A percentile compares a stretch with the other conserved stretches of the same genome.
phyloP scores from a whole-genome alignment of 805 yeast species.

The Cyberlindnera americana region DNA sequence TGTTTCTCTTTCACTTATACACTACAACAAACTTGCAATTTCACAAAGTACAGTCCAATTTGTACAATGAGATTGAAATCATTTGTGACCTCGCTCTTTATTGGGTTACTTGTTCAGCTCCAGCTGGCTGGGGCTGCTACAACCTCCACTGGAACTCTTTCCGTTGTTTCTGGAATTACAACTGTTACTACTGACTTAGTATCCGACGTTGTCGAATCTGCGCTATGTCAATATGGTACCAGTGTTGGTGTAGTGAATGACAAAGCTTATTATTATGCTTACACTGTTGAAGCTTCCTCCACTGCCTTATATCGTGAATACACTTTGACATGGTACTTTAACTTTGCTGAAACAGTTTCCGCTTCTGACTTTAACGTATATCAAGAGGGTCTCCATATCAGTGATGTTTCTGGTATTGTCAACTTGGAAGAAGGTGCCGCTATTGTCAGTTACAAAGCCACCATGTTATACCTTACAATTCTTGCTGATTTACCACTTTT shows the following conservation, averaged over 20 bases:
- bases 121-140: constrained; percentile 1
- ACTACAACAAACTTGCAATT: no score
- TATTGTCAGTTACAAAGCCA: neutral
- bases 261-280: constrained; percentile 2
- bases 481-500: neutral
- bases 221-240: constrained; percentile 4
- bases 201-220: neutral
- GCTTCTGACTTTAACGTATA: constrained; percentile 1
- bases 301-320: neutral
- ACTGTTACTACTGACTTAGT: constrained; percentile 4
- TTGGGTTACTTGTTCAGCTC: neutral
- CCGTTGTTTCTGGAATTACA: neutral
- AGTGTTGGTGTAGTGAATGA: constrained; percentile 4
- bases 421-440: constrained; percentile 1
- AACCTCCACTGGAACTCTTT: neutral
- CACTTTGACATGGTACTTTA: constrained; percentile 2
- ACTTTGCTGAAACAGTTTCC: neutral
- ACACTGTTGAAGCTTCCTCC: neutral
- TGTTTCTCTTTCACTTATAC: no score
- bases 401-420: neutral
- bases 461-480: neutral
- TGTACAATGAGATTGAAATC: neutral
- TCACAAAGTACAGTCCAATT: no score
- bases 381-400: neutral
- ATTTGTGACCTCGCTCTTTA: neutral